These are phyloP conservation scores for Phytophthora sp. DNA, from an alignment of 352 stramenopile species.

Conservation along the genomic window DNA sequence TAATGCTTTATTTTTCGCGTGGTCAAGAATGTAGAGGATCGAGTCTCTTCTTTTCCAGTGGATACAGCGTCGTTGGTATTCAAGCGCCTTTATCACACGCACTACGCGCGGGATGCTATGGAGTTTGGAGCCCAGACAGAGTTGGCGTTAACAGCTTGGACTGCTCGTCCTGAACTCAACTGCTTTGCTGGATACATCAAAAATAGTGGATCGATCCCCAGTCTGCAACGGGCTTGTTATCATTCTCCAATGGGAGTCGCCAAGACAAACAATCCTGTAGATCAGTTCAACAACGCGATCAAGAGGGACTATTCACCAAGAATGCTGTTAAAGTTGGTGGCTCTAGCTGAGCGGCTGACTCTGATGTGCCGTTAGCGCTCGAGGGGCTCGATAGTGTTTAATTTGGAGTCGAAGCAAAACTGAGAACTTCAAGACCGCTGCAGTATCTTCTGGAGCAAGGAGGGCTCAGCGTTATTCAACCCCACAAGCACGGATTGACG, in stretches of 20 bases:
- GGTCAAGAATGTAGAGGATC: constrained; percentile 1
- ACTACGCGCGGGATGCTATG: background rate
- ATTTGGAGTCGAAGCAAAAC: constrained; percentile 8
- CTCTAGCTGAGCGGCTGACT: constrained; percentile 3
- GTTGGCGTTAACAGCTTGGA: background rate
- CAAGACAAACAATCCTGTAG: constrained; percentile 4
- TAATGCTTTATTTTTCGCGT: constrained; percentile 15
- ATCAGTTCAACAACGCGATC: constrained; percentile 11
- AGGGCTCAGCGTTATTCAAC: constrained; percentile 9
- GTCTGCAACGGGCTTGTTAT: background rate
- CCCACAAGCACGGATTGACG: constrained; percentile 8
- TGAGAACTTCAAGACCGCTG: constrained; percentile 5
- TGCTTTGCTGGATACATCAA: background rate
- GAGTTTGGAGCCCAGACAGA: background rate
- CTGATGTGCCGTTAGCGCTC: too few species aligned
- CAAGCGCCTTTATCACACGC: background rate
- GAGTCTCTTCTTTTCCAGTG: background rate
- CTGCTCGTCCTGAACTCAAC: background rate
- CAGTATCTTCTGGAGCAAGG: background rate
- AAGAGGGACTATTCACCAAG: constrained; percentile 34
- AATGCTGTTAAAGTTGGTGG: background rate
- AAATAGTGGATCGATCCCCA: constrained; percentile 6
- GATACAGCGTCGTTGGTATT: background rate
- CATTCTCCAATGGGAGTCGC: background rate
- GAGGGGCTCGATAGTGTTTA: background rate